Evolutionary conservation across 805 yeast genomes (phyloP).

Genomic region (Kluyveromyces nonfermentans): DNA sequence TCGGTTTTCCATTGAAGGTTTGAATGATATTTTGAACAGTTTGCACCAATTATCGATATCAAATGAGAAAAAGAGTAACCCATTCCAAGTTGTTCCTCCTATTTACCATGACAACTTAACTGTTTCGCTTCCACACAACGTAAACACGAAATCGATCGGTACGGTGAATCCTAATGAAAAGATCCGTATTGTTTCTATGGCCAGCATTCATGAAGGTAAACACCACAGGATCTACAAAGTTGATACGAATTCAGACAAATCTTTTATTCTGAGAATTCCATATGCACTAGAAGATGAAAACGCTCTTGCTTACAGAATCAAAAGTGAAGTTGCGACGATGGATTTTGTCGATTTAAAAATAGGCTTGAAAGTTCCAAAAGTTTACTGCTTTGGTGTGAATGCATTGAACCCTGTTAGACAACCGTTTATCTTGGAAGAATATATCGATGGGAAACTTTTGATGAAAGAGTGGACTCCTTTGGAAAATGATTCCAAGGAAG

Average conservation of each 20-base stretch:
- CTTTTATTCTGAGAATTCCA: slow-evolving; percentile 75
- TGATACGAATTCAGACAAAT: slow-evolving; percentile 49
- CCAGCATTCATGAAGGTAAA: slow-evolving; percentile 87
- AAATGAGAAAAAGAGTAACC: slow-evolving; percentile 16
- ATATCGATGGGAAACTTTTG: slow-evolving; percentile 64
- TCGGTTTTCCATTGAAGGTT: slow-evolving; percentile 71
- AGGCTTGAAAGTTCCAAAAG: slow-evolving; percentile 63
- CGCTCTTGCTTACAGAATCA: slow-evolving; percentile 56
- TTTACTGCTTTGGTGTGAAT: slow-evolving; percentile 54
- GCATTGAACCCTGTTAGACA: slow-evolving; percentile 52
- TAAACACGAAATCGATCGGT: slow-evolving; percentile 36
- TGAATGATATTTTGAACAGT: slow-evolving; percentile 42
- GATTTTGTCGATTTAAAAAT: slow-evolving; percentile 66
- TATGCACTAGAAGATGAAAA: slow-evolving; percentile 63
- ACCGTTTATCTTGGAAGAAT: slow-evolving; percentile 79
- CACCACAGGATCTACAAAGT: slow-evolving; percentile 82
- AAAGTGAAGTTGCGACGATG: slow-evolving; percentile 88
- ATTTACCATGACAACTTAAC: slow-evolving; percentile 33
- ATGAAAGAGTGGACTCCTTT: slow-evolving; percentile 92
- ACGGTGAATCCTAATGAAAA: slow-evolving; percentile 34
- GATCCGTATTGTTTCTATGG: slow-evolving; percentile 55
- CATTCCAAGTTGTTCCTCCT: slow-evolving; percentile 30
- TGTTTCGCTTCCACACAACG: slow-evolving; percentile 41
- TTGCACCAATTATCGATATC: slow-evolving; percentile 34
- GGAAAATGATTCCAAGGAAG: slow-evolving; percentile 42